A percentile compares a stretch with the other conserved stretches of the same genome.
Conservation (phyloP, 1,284 basidiomycete species). For the Laetiporus sulphureus region DNA sequence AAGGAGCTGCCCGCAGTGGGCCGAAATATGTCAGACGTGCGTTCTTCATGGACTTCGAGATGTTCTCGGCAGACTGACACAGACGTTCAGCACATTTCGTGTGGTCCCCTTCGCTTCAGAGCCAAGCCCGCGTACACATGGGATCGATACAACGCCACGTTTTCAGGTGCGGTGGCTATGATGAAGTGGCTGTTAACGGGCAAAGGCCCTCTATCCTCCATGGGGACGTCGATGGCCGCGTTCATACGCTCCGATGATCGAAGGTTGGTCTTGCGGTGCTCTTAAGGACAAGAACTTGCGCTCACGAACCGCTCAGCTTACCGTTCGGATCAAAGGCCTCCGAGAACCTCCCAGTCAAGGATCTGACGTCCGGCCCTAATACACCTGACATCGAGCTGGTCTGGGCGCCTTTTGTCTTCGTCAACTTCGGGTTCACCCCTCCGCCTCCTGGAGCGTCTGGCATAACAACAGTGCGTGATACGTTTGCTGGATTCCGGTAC, state of each 20-base stretch:
- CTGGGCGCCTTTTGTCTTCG: slow-evolving; percentile 35
- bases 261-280: slow-evolving; percentile 41
- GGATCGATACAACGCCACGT: too few relatives aligned
- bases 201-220: slow-evolving; percentile 44
- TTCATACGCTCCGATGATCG: slow-evolving; percentile 54
- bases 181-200: slow-evolving; percentile 37
- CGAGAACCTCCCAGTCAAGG: slow-evolving; percentile 36
- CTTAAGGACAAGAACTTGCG: too few relatives aligned
- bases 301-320: too few relatives aligned
- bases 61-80: too few relatives aligned
- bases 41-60: too few relatives aligned
- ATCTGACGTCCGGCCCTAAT: slow-evolving; percentile 45
- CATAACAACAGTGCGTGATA: too few relatives aligned
- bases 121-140: slow-evolving; percentile 36
- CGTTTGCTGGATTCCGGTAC: too few relatives aligned
- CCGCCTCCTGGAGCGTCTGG: too few relatives aligned
- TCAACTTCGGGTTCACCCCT: slow-evolving; percentile 23
- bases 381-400: slow-evolving; percentile 64
- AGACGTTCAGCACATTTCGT: too few relatives aligned
- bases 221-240: slow-evolving; percentile 45
- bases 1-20: slow-evolving; percentile 54
- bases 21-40: slow-evolving; percentile 54
- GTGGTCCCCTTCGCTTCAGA: slow-evolving; percentile 42
- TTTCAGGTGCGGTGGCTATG: neutral
- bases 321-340: too few relatives aligned